A percentile compares a stretch with the other conserved stretches of the same genome.
phyloP scores from a whole-genome alignment of 2,329 filamentous ascomycete genomes.

The Trichoderma endophyticum region DNA sequence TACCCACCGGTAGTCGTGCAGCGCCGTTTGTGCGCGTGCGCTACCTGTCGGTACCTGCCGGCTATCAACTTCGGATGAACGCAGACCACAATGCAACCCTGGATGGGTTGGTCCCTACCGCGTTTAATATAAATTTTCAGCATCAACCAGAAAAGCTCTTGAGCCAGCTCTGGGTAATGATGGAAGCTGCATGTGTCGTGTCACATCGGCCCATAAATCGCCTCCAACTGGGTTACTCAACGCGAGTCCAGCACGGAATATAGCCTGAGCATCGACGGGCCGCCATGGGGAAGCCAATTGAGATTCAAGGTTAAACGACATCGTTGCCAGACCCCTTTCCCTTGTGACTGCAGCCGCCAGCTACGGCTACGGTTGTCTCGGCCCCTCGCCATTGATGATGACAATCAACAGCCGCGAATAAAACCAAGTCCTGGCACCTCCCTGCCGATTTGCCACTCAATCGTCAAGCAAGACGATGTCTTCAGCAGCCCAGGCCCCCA shows the following conservation, averaged over 20 bases:
- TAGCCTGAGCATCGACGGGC: constrained; percentile 5
- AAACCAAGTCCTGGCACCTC: constrained; percentile 34
- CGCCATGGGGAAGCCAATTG: not conserved
- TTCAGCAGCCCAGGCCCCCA: not conserved
- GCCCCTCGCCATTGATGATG: not conserved
- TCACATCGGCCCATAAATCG: constrained; percentile 2
- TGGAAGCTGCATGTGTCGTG: constrained; percentile 14
- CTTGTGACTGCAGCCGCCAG: not conserved
- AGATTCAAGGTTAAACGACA: not conserved
- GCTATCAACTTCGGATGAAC: not conserved
- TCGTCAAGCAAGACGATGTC: not conserved
- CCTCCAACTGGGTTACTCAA: not conserved
- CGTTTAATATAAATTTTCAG: not conserved
- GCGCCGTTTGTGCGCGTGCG: not conserved
- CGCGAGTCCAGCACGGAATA: not conserved
- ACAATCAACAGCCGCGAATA: not conserved
- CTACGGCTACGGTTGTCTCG: not conserved
- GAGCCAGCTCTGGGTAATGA: constrained; percentile 11
- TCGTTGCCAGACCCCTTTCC: not conserved
- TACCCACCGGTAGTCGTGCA: not conserved
- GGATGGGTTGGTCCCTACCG: not conserved
- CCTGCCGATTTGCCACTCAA: constrained; percentile 2
- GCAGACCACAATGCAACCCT: not conserved
- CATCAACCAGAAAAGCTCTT: not conserved
- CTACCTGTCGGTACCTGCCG: constrained; percentile 3